Evolutionary conservation across 2,329 filamentous ascomycete species (phyloP), one percentile per base, ranked within the genome.

Genomic region (Acrocalymma vagum): DNA sequence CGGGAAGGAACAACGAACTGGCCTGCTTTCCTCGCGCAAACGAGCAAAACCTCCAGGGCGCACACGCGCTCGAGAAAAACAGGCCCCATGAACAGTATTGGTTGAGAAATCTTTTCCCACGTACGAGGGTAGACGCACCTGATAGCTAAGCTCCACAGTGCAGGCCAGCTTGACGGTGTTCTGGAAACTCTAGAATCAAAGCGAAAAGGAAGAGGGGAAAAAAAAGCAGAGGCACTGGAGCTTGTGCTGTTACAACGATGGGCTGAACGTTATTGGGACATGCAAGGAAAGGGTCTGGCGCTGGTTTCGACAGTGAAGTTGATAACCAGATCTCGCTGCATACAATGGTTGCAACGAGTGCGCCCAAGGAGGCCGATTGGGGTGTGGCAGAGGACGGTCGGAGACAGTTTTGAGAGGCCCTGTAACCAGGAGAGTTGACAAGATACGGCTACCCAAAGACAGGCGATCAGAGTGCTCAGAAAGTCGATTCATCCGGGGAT

Each of bases 401-500:
- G 52, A 53, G 42, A 52, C 36, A 51, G 49, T 49, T 44, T 45
- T 46, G 51, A 55, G 49, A 39, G 56, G 42, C 36, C 63, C 59
- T 63, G 63, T 63, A 57, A 64, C 62, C 55, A 53, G 47, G 21
- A 48, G 50, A 53, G 47, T 36, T 45, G 51, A 56, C 48, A 51
- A 46, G 53, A 54, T 51, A 53, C 55, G 58, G 15, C 53, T 53
- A 48, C 55, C 46, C 53, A 63, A 53, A 67, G 62, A 67, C 60
- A 65, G 59, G 57, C 55, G 54, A 61, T 55, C 45, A 48, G 49
- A 53, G 50, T 66, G 45, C 55, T 64, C 53, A 57, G 54, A 52
- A 58, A 53, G 42, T 55, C 50, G 63, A 68, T 65, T 67, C 65
- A 68, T 67, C 52, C 65, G 63, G 63, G 63, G 54, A 63, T 56